phyloP scores from a whole-genome alignment of 352 stramenopile genomes.

The Pythium chondricola region DNA sequence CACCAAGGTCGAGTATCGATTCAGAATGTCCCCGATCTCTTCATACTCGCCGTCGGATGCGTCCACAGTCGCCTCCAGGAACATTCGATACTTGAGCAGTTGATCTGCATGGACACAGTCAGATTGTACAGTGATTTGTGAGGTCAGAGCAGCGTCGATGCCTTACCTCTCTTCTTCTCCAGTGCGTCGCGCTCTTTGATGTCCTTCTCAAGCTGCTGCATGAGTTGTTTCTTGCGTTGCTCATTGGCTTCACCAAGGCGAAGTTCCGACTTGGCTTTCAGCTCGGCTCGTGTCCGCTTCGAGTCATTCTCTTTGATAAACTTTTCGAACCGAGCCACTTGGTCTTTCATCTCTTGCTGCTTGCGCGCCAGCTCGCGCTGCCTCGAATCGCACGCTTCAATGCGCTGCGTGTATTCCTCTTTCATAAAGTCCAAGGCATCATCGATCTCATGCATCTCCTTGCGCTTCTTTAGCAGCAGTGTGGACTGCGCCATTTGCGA shows the following conservation, averaged over 20 bases:
- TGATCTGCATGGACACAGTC: too few relatives aligned
- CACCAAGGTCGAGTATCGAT: slow-evolving; percentile 77
- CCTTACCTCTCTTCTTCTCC: slow-evolving; percentile 66
- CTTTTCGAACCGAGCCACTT: slow-evolving; percentile 88
- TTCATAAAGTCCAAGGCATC: slow-evolving; percentile 92
- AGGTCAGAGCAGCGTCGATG: too few relatives aligned
- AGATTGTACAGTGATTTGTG: too few relatives aligned
- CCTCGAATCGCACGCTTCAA: slow-evolving; percentile 81
- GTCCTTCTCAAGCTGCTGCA: slow-evolving; percentile 68
- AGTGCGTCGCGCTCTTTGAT: slow-evolving; percentile 55
- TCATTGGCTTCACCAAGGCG: slow-evolving; percentile 71
- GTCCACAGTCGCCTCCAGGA: slow-evolving; percentile 78
- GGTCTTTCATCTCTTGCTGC: slow-evolving; percentile 88
- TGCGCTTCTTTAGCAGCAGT: slow-evolving; percentile 89
- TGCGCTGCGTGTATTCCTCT: slow-evolving; percentile 85
- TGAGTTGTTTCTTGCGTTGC: slow-evolving; percentile 65
- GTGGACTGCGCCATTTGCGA: slow-evolving; percentile 89
- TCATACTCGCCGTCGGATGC: slow-evolving; percentile 80
- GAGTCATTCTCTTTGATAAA: slow-evolving; percentile 94
- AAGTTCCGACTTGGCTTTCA: slow-evolving; percentile 85
- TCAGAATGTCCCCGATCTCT: slow-evolving; percentile 81
- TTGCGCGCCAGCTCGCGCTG: slow-evolving; percentile 81
- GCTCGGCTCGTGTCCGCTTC: slow-evolving; percentile 82
- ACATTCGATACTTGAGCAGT: slow-evolving; percentile 80
- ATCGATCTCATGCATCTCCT: slow-evolving; percentile 91